Base-by-base conservation (phyloP, 305 asterid species). In the Fraxinus baroniana region DNA sequence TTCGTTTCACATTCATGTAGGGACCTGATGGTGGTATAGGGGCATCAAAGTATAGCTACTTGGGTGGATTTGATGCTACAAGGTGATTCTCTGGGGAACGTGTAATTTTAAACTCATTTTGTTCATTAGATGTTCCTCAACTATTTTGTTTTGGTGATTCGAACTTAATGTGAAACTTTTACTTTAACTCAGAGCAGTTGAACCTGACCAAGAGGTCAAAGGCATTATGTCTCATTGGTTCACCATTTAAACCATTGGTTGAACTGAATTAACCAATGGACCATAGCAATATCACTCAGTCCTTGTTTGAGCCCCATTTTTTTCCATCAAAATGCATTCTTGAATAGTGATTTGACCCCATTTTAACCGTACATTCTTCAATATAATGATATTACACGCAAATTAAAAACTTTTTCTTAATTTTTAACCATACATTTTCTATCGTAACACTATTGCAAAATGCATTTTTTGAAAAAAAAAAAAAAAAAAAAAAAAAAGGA, bases 11-110 rank as follows among this genome's bases (percentile, higher is more conserved):
- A 41, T 84, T 78, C 73, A 10, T 81, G 85, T 88, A 96, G 98
- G 99, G 99, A 49, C 99, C 99, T 85, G 98, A 96, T 90, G 99
- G 99, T 81, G 98, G 98, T 79, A 92, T 94, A 78, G 91, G 97
- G 78, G 98, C 98, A 81, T 97, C 99, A 32, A 94, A 93, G 89
- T 97, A 97, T 87, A 92, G 98, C 88, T 97, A 92, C 83, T 89
- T 94, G 97, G 99, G 98, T 84, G 99, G 98, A 91, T 94, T 97
- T 82, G 98, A 94, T 82, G 99, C 97, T 1, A 97, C 99, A 83
- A 97, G 99, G 99, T 97, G 80, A 89, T 78, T 83, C 82, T 64
- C 13, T 35, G 5, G 75, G 28, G 52, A 26, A 15, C 73, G 32
- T 76, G 74, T 78, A 5, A 35, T 49, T 37, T 66, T 7, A 52